Conservation (phyloP, 345 rosid species). For the Eucalyptus cloeziana region DNA sequence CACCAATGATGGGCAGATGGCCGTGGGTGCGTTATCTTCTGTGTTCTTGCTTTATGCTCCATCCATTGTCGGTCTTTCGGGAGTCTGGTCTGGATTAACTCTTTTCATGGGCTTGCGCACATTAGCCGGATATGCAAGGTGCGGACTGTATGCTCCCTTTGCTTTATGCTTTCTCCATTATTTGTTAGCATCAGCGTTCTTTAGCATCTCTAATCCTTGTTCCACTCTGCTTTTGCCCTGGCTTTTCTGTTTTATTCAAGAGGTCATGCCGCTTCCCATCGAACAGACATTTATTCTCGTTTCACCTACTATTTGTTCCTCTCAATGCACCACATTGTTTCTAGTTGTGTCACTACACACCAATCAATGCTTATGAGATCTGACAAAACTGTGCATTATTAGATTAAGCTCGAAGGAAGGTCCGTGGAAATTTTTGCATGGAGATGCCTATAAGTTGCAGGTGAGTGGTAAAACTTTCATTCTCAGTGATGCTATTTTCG, state of each 20-base stretch:
- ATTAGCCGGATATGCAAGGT: slow-evolving; percentile 28
- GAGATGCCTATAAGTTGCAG: background rate
- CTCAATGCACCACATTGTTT: background rate
- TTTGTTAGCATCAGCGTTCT: background rate
- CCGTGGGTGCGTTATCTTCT: slow-evolving; percentile 19
- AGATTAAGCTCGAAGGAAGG: background rate
- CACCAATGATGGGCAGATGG: slow-evolving; percentile 1
- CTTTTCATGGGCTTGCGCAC: slow-evolving; percentile 36
- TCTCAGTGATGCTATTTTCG: background rate
- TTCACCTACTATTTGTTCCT: background rate
- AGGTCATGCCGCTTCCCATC: background rate
- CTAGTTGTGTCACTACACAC: background rate
- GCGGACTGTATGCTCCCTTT: background rate
- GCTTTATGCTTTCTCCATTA: background rate
- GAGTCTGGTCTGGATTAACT: slow-evolving; percentile 31
- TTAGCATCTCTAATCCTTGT: background rate
- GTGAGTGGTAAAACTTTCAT: background rate
- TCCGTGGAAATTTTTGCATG: background rate
- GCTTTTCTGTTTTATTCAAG: background rate
- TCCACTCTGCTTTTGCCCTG: background rate
- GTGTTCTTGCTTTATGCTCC: slow-evolving; percentile 19
- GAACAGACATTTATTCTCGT: background rate
- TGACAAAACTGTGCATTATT: background rate
- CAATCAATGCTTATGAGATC: background rate
- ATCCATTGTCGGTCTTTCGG: slow-evolving; percentile 17